Percentiles rank a stretch among this genome's conserved stretches.
phyloP scores from a whole-genome alignment of 202 grass and related monocot genomes.

The Bolboschoenoplectus hybrid region DNA sequence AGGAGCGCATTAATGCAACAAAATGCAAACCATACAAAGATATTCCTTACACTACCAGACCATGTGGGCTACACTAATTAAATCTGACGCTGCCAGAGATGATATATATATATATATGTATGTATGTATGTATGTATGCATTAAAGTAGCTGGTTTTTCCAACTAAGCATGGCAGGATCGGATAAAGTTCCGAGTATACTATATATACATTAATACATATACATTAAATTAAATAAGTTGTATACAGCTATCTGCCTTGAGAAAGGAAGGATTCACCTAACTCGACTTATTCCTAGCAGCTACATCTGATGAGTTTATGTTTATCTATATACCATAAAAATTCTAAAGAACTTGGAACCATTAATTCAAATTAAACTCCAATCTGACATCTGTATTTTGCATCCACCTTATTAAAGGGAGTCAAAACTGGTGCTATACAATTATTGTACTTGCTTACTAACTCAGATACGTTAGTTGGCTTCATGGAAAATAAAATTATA shows the following conservation, averaged over 20 bases:
- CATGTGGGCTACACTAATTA: conserved; percentile 32
- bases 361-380: neutral
- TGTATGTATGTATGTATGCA: conserved; percentile 10
- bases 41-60: neutral
- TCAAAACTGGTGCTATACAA: neutral
- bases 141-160: neutral
- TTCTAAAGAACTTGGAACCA: conserved; percentile 14
- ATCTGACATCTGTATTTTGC: conserved; percentile 8
- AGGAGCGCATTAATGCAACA: neutral
- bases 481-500: neutral
- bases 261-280: conserved; percentile 37
- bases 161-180: too few species aligned
- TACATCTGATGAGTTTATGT: neutral
- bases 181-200: neutral
- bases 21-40: conserved; percentile 5
- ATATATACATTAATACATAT: neutral
- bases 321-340: neutral
- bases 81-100: conserved; percentile 19
- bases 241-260: conserved; percentile 37
- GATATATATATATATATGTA: neutral
- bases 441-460: neutral
- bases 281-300: conserved; percentile 32
- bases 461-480: neutral
- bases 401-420: conserved; percentile 4
- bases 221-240: conserved; percentile 7